Conservation (phyloP, 495 filamentous ascomycete genomes). For the Schizothecium vesticola region DNA sequence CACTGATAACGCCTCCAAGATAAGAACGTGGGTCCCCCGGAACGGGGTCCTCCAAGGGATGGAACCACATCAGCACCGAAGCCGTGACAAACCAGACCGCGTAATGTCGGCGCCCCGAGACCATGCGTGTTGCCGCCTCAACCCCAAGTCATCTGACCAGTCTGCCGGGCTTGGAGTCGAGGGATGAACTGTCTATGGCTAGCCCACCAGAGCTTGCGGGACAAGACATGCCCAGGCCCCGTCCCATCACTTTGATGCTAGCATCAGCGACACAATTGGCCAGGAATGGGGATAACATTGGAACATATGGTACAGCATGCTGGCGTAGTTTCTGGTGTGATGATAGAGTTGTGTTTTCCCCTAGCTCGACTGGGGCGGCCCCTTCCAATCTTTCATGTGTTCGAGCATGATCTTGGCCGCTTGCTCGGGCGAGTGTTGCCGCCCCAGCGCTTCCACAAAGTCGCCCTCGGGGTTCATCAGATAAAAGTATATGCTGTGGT, state of each 20-base stretch:
- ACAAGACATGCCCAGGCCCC: neutral
- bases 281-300: neutral
- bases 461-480: constrained; percentile 98
- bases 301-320: neutral
- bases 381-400: constrained; percentile 88
- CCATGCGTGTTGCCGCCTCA: neutral
- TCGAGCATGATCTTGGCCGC: constrained; percentile 77
- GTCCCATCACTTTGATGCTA: neutral
- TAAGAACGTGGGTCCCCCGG: neutral
- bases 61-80: no score
- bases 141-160: neutral
- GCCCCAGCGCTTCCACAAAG: constrained; percentile 93
- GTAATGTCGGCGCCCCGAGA: neutral
- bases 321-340: neutral
- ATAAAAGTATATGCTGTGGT: constrained; percentile 99
- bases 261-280: neutral
- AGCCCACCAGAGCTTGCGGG: neutral
- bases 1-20: neutral
- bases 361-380: constrained; percentile 25
- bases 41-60: no score
- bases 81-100: neutral
- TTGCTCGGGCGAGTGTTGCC: constrained; percentile 84
- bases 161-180: neutral
- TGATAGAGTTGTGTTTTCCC: neutral
- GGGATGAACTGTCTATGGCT: neutral